Conservation (phyloP, 2,329 filamentous ascomycete genomes). For the Aspergillus alliaceus region DNA sequence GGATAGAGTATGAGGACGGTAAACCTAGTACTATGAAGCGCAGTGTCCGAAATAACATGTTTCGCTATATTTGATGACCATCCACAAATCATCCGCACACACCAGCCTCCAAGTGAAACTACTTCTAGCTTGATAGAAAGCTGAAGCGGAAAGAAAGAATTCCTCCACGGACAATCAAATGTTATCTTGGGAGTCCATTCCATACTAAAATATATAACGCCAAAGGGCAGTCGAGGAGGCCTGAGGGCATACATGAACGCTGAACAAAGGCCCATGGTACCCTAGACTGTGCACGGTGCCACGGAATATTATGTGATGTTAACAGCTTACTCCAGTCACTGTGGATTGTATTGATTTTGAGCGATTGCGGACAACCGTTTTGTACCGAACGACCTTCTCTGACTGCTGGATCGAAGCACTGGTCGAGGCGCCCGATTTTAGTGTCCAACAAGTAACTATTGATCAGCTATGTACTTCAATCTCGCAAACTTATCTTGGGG, state of each 20-base stretch:
- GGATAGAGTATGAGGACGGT: conserved; percentile 74
- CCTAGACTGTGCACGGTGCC: background rate
- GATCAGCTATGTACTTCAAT: background rate
- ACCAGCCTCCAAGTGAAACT: too few species aligned
- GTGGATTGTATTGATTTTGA: background rate
- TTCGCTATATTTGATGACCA: conserved; percentile 60
- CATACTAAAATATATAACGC: too few species aligned
- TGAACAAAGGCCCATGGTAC: background rate
- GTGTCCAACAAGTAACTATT: background rate
- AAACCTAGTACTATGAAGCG: conserved; percentile 71
- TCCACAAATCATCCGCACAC: background rate
- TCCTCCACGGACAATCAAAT: too few species aligned
- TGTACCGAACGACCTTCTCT: background rate
- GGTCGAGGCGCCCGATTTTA: background rate
- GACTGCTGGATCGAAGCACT: background rate
- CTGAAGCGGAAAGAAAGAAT: background rate
- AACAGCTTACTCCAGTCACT: background rate
- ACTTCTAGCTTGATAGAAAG: background rate
- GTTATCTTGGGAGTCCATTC: background rate
- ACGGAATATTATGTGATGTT: background rate
- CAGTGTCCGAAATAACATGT: conserved; percentile 75
- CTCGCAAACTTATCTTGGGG: background rate
- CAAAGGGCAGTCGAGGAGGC: too few species aligned
- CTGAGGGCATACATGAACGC: background rate
- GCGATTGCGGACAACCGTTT: background rate